Base-by-base conservation (phyloP, 331 rosid species). In the Ulmus americana region DNA sequence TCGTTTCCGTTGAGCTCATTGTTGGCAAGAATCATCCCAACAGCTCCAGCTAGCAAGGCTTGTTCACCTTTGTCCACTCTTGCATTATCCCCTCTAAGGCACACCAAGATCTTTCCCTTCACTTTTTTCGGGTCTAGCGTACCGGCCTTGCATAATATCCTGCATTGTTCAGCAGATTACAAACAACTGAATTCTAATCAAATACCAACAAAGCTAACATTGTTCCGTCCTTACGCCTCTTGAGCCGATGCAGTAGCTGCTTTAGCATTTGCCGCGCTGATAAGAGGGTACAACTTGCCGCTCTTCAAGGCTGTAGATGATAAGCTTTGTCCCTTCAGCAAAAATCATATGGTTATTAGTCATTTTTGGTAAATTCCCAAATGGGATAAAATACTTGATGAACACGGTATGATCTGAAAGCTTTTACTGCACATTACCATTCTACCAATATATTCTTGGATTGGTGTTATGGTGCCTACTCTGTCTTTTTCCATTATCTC, bases 21-120 rank as follows among this genome's bases (percentile, higher is more conserved):
- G 78, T 90, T 85, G 20, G 87, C 86, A 28, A 90, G 88, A 80
- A 90, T 80, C 97, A 87, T 87, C 57, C 95, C 97, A 12, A 43
- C 89, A 8, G 94, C 95, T 3, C 95, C 97, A 12, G 89, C 95
- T 40, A 80, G 59, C 41, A 70, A 59, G 39, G 90, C 90, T 68
- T 73, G 81, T 61, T 66, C 53, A 9, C 97, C 80, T 70, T 87
- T 85, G 65, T 79, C 95, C 15, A 83, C 73, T 79, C 89, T 84
- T 43, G 76, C 74, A 18, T 0, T 73, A 1, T n/a, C 63, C 1
- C 95, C 97, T 69, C 91, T 78, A 12, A 80, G 77, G 69, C 97
- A 90, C 49, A 72, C 95, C 84, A 90, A 16, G 43, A 90, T 90
- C 59, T 80, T 73, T 3, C 97, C 94, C 63, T 54, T 68, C 48